Base-by-base conservation (phyloP, 2,329 filamentous ascomycete species). In the Trichoderma endophyticum region DNA sequence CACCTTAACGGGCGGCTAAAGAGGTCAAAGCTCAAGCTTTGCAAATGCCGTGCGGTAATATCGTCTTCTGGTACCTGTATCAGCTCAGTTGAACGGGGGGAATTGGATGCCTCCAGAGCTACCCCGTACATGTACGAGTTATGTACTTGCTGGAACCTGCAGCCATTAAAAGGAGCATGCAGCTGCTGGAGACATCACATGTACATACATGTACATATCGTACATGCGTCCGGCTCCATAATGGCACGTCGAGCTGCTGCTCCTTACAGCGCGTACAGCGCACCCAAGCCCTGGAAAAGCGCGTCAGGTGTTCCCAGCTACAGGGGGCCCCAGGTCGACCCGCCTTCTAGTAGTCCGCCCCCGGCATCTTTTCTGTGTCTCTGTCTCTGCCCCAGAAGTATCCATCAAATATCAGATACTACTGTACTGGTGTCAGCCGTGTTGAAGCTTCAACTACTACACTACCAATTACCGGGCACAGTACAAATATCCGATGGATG, bases 221-320 rank as follows among this genome's bases (percentile, higher is more conserved):
- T 32, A 66, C 63, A 54, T 26, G 43, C 15, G n/a, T 51, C 26
- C 26, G 39, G 8, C 26, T 51, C 39, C 24, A 48, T 57, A 26
- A 57, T 11, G 32, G 51, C 34, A 68, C 65, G 43, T 60, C 64
- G 56, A 54, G 39, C 64, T 59, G 48, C 64, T 61, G 66, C 66
- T 34, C 66, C 56, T 15, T 62, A 51, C 66, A 70, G 66, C 39
- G 57, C 66, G 26, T 61, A 61, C 66, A 62, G 66, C 57, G 66
- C 57, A 59, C 61, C 56, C 57, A 70, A 57, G 56, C 66, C 66
- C 67, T 70, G 67, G 34, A 70, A 54, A 70, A 21, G 67, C 57
- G 67, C 67, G 67, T 70, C 67, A 70, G 67, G 67, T 70, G 67
- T 36, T 62, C 64, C 34, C 39, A 62, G 39, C 14, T 62, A 61